Evolutionary conservation across 2,329 filamentous ascomycete species (phyloP).

Genomic region (Aurifilum marmelostoma): DNA sequence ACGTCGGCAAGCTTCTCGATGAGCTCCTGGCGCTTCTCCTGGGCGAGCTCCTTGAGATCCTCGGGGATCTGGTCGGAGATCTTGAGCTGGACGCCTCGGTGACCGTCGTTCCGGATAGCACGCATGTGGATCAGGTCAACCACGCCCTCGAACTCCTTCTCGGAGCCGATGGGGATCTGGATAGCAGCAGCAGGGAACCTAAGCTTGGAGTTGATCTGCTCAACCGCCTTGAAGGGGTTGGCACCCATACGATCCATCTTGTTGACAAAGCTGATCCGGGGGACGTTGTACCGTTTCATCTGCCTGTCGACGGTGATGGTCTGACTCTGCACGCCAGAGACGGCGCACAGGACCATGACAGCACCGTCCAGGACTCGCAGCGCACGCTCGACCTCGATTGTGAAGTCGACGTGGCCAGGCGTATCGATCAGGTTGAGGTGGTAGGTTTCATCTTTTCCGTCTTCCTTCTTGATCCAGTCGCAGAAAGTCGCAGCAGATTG

Average conservation of each 20-base stretch:
- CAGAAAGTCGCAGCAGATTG: slow-evolving; percentile 98
- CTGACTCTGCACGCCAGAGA: slow-evolving; percentile 95
- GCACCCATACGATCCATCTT: slow-evolving; percentile 99
- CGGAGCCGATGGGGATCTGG: slow-evolving; percentile 90
- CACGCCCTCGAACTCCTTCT: slow-evolving; percentile 90
- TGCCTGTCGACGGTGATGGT: slow-evolving; percentile 98
- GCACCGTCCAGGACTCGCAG: slow-evolving; percentile 93
- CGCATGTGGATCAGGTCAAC: slow-evolving; percentile 93
- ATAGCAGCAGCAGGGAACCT: slow-evolving; percentile 91
- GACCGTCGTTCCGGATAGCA: slow-evolving; percentile 88
- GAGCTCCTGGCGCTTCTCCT: slow-evolving; percentile 81
- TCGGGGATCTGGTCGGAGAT: slow-evolving; percentile 80
- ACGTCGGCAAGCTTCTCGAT: slow-evolving; percentile 97
- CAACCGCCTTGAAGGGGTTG: slow-evolving; percentile 96
- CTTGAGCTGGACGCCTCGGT: slow-evolving; percentile 75
- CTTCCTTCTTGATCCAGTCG: slow-evolving; percentile 88
- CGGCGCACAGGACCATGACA: slow-evolving; percentile 97
- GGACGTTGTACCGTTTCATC: slow-evolving; percentile 98
- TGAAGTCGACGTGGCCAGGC: slow-evolving; percentile 98
- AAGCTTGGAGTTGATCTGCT: slow-evolving; percentile 96
- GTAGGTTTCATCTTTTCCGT: slow-evolving; percentile 86
- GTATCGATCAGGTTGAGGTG: slow-evolving; percentile 99
- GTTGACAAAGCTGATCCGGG: slow-evolving; percentile 94
- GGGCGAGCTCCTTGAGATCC: slow-evolving; percentile 73
- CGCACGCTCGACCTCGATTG: slow-evolving; percentile 96